phyloP scores from a whole-genome alignment of 1,284 basidiomycete species.

The Cystobasidiaceae sp. region DNA sequence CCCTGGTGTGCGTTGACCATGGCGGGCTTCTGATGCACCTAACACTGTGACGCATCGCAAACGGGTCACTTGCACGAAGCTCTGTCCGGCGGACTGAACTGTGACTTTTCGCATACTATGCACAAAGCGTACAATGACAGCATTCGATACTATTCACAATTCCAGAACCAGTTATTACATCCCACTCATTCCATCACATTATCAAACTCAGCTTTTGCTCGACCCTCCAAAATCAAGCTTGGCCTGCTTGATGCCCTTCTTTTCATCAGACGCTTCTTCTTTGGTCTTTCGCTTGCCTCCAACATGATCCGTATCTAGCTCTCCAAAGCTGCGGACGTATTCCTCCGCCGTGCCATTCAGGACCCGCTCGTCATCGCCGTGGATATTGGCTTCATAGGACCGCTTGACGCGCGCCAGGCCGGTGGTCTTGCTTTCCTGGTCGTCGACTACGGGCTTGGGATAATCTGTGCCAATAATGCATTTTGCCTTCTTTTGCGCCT shows the following conservation, averaged over 20 bases:
- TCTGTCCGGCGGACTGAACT: no score
- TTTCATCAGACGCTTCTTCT: slow-evolving; percentile 15
- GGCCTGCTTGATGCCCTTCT: slow-evolving; percentile 23
- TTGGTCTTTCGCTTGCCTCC: slow-evolving; percentile 21
- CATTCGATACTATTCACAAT: no score
- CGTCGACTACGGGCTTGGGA: slow-evolving; percentile 49
- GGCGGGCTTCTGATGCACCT: no score
- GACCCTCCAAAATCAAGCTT: slow-evolving; percentile 12
- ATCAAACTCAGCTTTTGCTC: no score
- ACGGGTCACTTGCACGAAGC: no score
- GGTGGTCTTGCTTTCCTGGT: slow-evolving; percentile 45
- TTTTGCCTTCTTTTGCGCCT: slow-evolving; percentile 46
- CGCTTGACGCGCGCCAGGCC: slow-evolving; percentile 46
- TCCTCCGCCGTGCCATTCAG: slow-evolving; percentile 32
- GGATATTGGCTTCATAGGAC: slow-evolving; percentile 41
- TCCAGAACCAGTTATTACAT: no score
- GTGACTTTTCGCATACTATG: no score
- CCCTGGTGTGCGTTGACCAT: no score
- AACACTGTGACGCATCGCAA: no score
- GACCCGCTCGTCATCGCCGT: slow-evolving; percentile 31
- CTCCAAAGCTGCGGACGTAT: slow-evolving; percentile 21
- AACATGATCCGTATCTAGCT: neutral
- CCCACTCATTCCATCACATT: no score
- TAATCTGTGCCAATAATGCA: slow-evolving; percentile 50
- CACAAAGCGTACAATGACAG: no score